phyloP scores from a whole-genome alignment of 2,329 filamentous ascomycete genomes.

The Curvularia sp. region DNA sequence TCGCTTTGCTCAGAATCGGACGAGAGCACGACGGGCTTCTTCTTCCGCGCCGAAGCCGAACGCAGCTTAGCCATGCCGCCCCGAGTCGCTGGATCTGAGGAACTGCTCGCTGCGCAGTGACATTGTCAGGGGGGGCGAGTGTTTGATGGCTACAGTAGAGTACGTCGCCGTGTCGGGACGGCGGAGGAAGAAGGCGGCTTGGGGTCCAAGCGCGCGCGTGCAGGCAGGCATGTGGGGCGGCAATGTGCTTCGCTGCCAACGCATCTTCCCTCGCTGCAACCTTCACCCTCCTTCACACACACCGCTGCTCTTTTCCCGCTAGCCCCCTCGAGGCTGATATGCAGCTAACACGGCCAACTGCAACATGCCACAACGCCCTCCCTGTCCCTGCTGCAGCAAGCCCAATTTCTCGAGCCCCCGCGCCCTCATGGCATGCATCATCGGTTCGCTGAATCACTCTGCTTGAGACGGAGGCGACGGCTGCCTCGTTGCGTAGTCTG shows the following conservation, averaged over 20 bases:
- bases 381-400: slow-evolving; percentile 38
- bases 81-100: slow-evolving; percentile 30
- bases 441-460: slow-evolving; percentile 25
- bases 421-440: slow-evolving; percentile 34
- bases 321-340: slow-evolving; percentile 30
- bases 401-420: slow-evolving; percentile 31
- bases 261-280: slow-evolving; percentile 17
- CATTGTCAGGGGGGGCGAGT: slow-evolving; percentile 35
- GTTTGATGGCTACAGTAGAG: neutral
- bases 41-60: slow-evolving; percentile 45
- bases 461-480: slow-evolving; percentile 19
- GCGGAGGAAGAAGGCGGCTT: slow-evolving; percentile 4
- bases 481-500: slow-evolving; percentile 21
- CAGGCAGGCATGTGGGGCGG: slow-evolving; percentile 5
- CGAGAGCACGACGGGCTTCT: slow-evolving; percentile 48
- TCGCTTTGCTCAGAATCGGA: slow-evolving; percentile 44
- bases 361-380: slow-evolving; percentile 41
- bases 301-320: slow-evolving; percentile 19
- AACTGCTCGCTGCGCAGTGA: slow-evolving; percentile 27
- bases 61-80: slow-evolving; percentile 52
- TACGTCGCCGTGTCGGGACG: slow-evolving; percentile 5
- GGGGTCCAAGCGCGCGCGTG: slow-evolving; percentile 9
- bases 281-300: slow-evolving; percentile 15
- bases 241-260: slow-evolving; percentile 12
- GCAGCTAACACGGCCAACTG: slow-evolving; percentile 43